Evolutionary conservation across 805 yeast species (phyloP).

Genomic region (Metschnikowia amazonensis): DNA sequence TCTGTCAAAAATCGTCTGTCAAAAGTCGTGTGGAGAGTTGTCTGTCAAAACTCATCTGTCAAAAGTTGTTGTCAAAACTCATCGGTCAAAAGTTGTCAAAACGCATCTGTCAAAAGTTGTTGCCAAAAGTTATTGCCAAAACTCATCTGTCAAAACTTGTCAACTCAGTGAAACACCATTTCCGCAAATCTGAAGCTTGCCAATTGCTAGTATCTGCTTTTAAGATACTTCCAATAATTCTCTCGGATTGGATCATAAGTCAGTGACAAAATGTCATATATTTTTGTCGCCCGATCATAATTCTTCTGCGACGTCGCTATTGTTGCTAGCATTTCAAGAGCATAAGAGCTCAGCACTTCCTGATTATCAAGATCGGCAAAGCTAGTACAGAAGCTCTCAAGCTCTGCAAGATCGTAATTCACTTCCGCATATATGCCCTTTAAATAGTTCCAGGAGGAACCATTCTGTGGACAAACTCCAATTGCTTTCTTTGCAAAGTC

Average conservation of each 20-base stretch:
- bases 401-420: constrained; percentile 26
- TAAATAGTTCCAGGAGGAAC: constrained; percentile 83
- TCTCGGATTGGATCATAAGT: constrained; percentile 60
- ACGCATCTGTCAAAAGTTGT: too few species aligned
- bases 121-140: too few species aligned
- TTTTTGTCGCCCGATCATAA: constrained; percentile 32
- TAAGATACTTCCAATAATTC: constrained; percentile 58
- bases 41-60: too few species aligned
- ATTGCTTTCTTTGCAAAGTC: constrained; percentile 50
- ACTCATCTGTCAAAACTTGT: too few species aligned
- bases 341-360: constrained; percentile 13
- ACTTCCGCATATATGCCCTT: constrained; percentile 46
- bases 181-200: too few species aligned
- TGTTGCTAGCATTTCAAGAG: constrained; percentile 38
- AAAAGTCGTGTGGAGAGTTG: too few species aligned
- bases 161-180: too few species aligned
- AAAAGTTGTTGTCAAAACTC: too few species aligned
- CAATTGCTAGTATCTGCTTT: constrained; percentile 6
- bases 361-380: constrained; percentile 33
- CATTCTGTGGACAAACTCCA: constrained; percentile 67
- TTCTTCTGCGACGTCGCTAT: constrained; percentile 37
- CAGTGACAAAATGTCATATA: constrained; percentile 49
- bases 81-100: too few species aligned
- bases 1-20: too few species aligned
- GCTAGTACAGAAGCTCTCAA: constrained; percentile 44